These are phyloP conservation scores for Meyerozyma guilliermondii DNA, from an alignment of 1,139 yeast species.

Conservation along the genomic window DNA sequence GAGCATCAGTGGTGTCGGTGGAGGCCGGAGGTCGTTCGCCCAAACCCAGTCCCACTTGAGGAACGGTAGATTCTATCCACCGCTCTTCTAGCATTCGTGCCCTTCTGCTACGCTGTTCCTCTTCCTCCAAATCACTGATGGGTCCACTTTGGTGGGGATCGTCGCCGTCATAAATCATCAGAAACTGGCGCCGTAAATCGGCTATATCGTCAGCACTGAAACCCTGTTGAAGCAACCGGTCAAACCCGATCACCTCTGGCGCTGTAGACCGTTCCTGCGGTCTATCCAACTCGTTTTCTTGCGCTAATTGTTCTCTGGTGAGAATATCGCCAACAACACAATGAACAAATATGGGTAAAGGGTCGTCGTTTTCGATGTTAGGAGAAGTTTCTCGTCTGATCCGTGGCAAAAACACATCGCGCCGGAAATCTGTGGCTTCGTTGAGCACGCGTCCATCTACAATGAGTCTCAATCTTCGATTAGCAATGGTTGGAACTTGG, in stretches of 20 bases:
- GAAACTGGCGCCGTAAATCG: conserved; percentile 70
- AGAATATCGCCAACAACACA: conserved; percentile 77
- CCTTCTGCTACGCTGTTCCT: conserved; percentile 31
- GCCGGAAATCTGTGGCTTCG: conserved; percentile 51
- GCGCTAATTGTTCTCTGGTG: conserved; percentile 50
- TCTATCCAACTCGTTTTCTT: conserved; percentile 58
- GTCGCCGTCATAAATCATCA: conserved; percentile 53
- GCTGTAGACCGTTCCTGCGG: conserved; percentile 47
- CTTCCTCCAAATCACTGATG: conserved; percentile 39
- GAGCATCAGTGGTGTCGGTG: conserved; percentile 2
- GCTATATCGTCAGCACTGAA: conserved; percentile 72
- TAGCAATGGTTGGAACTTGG: conserved; percentile 20
- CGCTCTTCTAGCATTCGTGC: conserved; percentile 73
- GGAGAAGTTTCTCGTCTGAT: conserved; percentile 8
- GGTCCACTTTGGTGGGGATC: conserved; percentile 19
- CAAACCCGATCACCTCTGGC: conserved; percentile 83
- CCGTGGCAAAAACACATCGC: conserved; percentile 40
- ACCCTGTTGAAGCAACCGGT: conserved; percentile 76
- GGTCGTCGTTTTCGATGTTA: conserved; percentile 1
- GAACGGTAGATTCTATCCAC: conserved; percentile 83
- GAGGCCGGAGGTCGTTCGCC: background rate
- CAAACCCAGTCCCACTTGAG: conserved; percentile 9
- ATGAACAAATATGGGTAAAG: conserved; percentile 51
- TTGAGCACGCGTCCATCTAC: conserved; percentile 69
- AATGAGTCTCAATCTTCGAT: conserved; percentile 62